Conservation (phyloP, 1,284 basidiomycete genomes). For the Agroathelia rolfsii region DNA sequence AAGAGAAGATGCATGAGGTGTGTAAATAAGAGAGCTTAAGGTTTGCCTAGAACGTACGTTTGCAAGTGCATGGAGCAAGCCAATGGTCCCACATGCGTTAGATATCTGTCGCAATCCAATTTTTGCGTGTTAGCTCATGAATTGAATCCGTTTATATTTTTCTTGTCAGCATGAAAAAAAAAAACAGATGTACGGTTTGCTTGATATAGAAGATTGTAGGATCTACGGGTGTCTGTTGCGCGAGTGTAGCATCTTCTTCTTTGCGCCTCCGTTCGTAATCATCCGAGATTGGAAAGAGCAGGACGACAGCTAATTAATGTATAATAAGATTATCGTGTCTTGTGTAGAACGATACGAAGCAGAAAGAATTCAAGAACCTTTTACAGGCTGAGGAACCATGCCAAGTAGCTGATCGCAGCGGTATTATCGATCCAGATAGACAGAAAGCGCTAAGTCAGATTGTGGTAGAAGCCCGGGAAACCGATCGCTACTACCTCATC, state of each 20-base stretch:
- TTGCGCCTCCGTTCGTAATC: constrained; percentile 38
- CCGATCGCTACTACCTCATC: constrained; percentile 36
- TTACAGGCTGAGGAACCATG: constrained; percentile 62
- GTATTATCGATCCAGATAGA: no score
- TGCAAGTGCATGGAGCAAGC: constrained; percentile 69
- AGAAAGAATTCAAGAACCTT: no score
- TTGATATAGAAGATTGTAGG: constrained; percentile 65
- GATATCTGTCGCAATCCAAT: constrained; percentile 60
- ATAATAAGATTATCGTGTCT: no score
- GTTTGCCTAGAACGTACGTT: constrained; percentile 57
- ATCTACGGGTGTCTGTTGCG: constrained; percentile 41
- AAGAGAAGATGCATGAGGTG: not conserved
- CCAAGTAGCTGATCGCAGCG: constrained; percentile 68
- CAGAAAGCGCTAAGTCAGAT: constrained; percentile 2
- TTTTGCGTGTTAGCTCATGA: no score
- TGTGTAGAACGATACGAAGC: no score
- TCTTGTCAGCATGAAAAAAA: no score
- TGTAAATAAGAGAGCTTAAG: constrained; percentile 10
- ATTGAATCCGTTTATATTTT: no score
- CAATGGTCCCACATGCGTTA: constrained; percentile 88
- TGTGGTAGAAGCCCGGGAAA: constrained; percentile 8
- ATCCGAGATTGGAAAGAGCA: constrained; percentile 70
- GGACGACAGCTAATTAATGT: constrained; percentile 75
- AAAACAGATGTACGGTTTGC: constrained; percentile 46
- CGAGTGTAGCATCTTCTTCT: constrained; percentile 47